phyloP scores from a whole-genome alignment of 1,284 basidiomycete species.

The Tranzscheliella williamsii region DNA sequence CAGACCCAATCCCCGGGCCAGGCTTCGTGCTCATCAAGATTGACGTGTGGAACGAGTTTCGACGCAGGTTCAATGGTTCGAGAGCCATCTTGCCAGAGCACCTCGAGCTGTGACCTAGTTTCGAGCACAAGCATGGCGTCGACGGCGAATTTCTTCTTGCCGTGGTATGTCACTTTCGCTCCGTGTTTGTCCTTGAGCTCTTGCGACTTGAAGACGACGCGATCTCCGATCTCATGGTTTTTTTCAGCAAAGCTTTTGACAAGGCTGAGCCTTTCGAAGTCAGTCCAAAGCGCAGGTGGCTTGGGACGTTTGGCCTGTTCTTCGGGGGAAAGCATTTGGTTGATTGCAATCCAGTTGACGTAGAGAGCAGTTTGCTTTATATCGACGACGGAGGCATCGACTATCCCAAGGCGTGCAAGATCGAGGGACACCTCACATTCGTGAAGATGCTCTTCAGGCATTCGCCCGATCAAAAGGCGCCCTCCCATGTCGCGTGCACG shows the following conservation, averaged over 20 bases:
- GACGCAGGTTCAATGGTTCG: constrained; percentile 68
- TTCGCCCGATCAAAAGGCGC: constrained; percentile 19
- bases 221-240: constrained; percentile 57
- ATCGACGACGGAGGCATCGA: constrained; percentile 65
- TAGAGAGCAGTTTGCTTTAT: constrained; percentile 79
- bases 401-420: constrained; percentile 61
- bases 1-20: constrained; percentile 81
- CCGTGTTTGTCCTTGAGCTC: constrained; percentile 32
- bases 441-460: constrained; percentile 29
- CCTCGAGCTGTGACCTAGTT: constrained; percentile 71
- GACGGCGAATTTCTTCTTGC: constrained; percentile 20
- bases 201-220: constrained; percentile 54
- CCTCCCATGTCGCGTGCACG: constrained; percentile 28
- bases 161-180: constrained; percentile 26
- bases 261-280: constrained; percentile 28
- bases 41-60: constrained; percentile 75
- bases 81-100: constrained; percentile 86
- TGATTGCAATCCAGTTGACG: constrained; percentile 84
- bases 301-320: constrained; percentile 32
- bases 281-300: constrained; percentile 34
- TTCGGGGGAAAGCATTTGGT: constrained; percentile 67
- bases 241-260: constrained; percentile 36
- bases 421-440: constrained; percentile 60
- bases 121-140: constrained; percentile 66
- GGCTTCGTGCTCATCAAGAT: constrained; percentile 61